Conservation (phyloP, 75 land plant genomes). For the Isoetes taiwanensis region DNA sequence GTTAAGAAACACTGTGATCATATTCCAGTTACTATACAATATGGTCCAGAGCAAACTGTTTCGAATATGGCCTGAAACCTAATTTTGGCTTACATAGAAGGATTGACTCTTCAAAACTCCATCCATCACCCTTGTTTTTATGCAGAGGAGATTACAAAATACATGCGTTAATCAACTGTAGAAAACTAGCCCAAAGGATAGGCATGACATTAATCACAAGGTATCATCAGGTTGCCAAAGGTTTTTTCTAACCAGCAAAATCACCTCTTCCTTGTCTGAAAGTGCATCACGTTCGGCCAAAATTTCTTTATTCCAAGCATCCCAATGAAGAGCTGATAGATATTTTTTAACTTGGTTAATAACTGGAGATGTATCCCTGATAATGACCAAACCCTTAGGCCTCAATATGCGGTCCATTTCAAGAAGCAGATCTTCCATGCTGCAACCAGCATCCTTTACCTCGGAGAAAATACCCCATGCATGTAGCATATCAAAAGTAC, state of each 20-base stretch:
- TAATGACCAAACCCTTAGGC: conserved; percentile 70
- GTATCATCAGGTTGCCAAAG: conserved; percentile 41
- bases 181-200: too few species aligned
- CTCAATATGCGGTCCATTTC: conserved; percentile 92
- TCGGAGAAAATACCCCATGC: conserved; percentile 68
- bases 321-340: conserved; percentile 53
- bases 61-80: too few species aligned
- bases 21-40: too few species aligned
- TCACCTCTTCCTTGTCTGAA: conserved; percentile 42
- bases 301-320: conserved; percentile 45
- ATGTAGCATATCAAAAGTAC: conserved; percentile 90
- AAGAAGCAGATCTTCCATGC: conserved; percentile 61
- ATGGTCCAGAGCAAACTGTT: too few species aligned
- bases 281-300: conserved; percentile 49
- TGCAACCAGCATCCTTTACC: conserved; percentile 40
- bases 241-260: conserved; percentile 60
- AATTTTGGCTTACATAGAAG: too few species aligned
- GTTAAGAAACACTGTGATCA: too few species aligned
- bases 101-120: too few species aligned
- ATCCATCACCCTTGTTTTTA: too few species aligned
- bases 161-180: too few species aligned
- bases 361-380: conserved; percentile 46
- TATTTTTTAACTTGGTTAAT: conserved; percentile 35
- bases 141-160: too few species aligned
- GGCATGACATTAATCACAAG: too few species aligned